Conservation (phyloP, 2,329 filamentous ascomycete genomes). For the Elsinoe batatas region DNA sequence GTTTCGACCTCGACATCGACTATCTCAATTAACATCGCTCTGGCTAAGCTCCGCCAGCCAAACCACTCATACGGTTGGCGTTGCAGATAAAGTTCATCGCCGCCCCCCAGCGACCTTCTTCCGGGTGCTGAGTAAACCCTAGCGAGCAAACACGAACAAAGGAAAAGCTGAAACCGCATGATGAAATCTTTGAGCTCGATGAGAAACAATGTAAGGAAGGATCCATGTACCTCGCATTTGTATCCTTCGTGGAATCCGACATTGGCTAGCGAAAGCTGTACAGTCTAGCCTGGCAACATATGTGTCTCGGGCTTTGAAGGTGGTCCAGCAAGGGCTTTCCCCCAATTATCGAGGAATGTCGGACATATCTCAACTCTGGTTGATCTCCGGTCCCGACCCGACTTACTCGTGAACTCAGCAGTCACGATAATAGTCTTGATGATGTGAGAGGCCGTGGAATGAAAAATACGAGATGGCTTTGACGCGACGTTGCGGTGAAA, state of each 20-base stretch:
- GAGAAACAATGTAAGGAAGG: neutral
- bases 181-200: neutral
- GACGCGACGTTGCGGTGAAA: too few relatives aligned
- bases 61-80: neutral
- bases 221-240: neutral
- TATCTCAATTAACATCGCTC: neutral
- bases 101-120: neutral
- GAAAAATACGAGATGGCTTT: too few relatives aligned
- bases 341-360: neutral
- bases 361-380: too few relatives aligned
- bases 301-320: neutral
- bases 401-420: too few relatives aligned
- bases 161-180: neutral
- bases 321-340: neutral
- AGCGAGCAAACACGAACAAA: neutral
- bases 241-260: neutral
- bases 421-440: too few relatives aligned
- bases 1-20: neutral
- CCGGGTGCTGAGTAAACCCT: neutral
- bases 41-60: neutral
- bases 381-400: too few relatives aligned
- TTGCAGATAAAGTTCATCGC: neutral
- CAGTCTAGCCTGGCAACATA: neutral
- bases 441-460: too few relatives aligned
- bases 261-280: neutral